These are phyloP conservation scores for Mrakia frigida DNA, from an alignment of 768 basidiomycete species.

Conservation along the genomic window DNA sequence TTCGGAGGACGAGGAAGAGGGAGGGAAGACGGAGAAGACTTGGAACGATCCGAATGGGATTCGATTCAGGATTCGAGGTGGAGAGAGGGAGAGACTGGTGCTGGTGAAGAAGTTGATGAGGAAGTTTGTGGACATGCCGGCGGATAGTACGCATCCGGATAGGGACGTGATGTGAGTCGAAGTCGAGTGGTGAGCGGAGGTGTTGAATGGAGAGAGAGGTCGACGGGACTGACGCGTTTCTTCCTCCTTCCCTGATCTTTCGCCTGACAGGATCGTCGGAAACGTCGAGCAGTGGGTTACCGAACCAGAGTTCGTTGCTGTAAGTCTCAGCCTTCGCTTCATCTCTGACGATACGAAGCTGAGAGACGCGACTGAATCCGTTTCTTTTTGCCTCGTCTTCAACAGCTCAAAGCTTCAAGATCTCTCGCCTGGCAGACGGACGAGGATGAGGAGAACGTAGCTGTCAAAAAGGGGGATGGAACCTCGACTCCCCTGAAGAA, in stretches of 20 bases:
- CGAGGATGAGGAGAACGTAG: constrained; percentile 8
- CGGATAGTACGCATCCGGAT: constrained; percentile 23
- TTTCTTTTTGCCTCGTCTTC: not conserved
- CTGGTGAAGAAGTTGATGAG: constrained; percentile 31
- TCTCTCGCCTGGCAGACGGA: constrained; percentile 30
- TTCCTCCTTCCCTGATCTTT: not conserved
- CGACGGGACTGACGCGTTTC: not conserved
- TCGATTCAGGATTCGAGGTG: constrained; percentile 21
- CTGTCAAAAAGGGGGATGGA: not conserved
- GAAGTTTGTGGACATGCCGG: constrained; percentile 24
- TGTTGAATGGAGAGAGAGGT: not conserved
- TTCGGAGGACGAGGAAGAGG: constrained; percentile 10
- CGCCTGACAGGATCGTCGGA: constrained; percentile 13
- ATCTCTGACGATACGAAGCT: not conserved
- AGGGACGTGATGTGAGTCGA: constrained; percentile 4
- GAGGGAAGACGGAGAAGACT: not conserved
- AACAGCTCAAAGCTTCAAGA: constrained; percentile 26
- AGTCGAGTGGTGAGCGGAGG: not conserved
- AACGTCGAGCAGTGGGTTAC: constrained; percentile 28
- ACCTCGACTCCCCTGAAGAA: not conserved
- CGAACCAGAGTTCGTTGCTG: constrained; percentile 20
- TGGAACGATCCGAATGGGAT: constrained; percentile 29
- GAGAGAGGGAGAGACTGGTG: constrained; percentile 23
- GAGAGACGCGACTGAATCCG: not conserved
- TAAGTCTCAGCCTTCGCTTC: not conserved